Percentiles rank a stretch among this genome's conserved stretches.
These are phyloP conservation scores for Miscanthus lutarioriparius DNA, from an alignment of 176 grass and related monocot species.

Conservation along the genomic window DNA sequence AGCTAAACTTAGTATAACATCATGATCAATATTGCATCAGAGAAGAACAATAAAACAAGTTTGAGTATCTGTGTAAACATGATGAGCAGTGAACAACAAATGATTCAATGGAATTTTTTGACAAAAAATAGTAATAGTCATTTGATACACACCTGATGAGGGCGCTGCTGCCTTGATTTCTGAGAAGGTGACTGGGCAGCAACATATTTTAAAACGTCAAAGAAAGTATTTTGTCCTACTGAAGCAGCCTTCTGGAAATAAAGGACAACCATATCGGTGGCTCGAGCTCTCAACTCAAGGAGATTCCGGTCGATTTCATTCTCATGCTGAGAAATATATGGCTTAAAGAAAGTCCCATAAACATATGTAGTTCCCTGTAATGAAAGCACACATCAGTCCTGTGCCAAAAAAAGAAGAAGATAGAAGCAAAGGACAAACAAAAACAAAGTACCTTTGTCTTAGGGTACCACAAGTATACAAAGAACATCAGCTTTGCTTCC, in stretches of 20 bases:
- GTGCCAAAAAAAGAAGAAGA: constrained; percentile 28
- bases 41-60: background rate
- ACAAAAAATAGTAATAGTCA: background rate
- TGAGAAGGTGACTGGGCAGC: constrained; percentile 69
- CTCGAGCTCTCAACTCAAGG: constrained; percentile 84
- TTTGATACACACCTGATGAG: constrained; percentile 53
- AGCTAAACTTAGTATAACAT: constrained; percentile 18
- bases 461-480: constrained; percentile 94
- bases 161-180: constrained; percentile 51
- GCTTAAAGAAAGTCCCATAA: constrained; percentile 92
- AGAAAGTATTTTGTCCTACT: constrained; percentile 71
- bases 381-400: constrained; percentile 28
- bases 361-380: constrained; percentile 89
- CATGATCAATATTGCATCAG: background rate
- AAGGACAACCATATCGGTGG: constrained; percentile 56
- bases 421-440: background rate
- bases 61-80: background rate
- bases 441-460: constrained; percentile 83
- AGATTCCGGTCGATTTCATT: constrained; percentile 94
- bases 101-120: background rate
- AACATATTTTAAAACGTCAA: constrained; percentile 90
- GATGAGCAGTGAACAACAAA: constrained; percentile 4
- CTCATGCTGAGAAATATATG: constrained; percentile 93
- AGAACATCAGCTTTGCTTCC: constrained; percentile 87
- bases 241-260: constrained; percentile 80